These are phyloP conservation scores for Geotrichum fermentans DNA, from an alignment of 1,139 yeast species.

Conservation along the genomic window DNA sequence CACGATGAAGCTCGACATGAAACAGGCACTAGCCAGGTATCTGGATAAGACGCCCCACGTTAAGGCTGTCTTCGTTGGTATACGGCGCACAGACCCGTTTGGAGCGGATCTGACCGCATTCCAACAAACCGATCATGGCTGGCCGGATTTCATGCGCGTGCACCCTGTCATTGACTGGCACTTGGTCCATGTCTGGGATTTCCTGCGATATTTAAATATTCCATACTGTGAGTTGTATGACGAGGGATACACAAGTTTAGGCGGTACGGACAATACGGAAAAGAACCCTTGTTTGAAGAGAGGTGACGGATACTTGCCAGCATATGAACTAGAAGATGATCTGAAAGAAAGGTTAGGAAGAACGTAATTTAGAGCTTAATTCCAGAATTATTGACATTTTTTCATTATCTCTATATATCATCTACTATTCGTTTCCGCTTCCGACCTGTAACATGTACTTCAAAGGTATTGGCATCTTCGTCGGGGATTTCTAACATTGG, in stretches of 20 bases:
- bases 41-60: slow-evolving; percentile 42
- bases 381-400: not conserved
- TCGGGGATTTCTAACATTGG: not conserved
- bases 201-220: slow-evolving; percentile 47
- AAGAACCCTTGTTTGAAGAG: slow-evolving; percentile 54
- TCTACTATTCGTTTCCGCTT: slow-evolving; percentile 2
- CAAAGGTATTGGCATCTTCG: not conserved
- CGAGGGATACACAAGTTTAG: slow-evolving; percentile 74
- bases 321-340: slow-evolving; percentile 15
- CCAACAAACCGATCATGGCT: slow-evolving; percentile 71
- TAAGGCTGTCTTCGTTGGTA: slow-evolving; percentile 72
- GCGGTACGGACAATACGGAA: slow-evolving; percentile 63
- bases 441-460: not conserved
- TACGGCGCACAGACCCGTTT: slow-evolving; percentile 75
- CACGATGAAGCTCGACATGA: slow-evolving; percentile 42
- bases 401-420: not conserved
- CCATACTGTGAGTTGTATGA: slow-evolving; percentile 70
- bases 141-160: slow-evolving; percentile 78
- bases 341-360: slow-evolving; percentile 16
- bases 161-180: slow-evolving; percentile 84
- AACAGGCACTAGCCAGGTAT: slow-evolving; percentile 60
- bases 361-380: not conserved
- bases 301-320: slow-evolving; percentile 29
- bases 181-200: slow-evolving; percentile 72
- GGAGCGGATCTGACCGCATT: slow-evolving; percentile 51